Evolutionary conservation across 306 rosid species (phyloP).

Genomic region (Vigna angularis): DNA sequence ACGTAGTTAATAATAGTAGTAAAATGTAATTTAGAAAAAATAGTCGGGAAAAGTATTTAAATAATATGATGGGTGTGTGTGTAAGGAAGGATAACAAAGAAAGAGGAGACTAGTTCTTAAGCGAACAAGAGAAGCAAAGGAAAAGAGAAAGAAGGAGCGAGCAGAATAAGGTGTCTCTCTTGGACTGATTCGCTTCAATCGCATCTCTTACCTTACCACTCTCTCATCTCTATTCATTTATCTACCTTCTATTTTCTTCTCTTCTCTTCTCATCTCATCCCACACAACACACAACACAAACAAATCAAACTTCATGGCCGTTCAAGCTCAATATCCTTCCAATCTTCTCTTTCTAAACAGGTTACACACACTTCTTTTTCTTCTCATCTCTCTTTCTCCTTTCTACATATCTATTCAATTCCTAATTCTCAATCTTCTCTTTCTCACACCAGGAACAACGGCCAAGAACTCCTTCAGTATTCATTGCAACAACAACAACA

Average conservation of each 20-base stretch:
- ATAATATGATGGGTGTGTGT: neutral
- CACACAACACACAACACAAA: neutral
- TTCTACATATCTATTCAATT: neutral
- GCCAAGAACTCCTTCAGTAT: slow-evolving; percentile 70
- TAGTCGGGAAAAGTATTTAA: slow-evolving; percentile 37
- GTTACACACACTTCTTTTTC: slow-evolving; percentile 41
- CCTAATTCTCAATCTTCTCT: neutral
- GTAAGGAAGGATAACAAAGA: slow-evolving; percentile 43
- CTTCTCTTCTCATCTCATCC: too few relatives aligned
- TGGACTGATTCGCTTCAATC: slow-evolving; percentile 80
- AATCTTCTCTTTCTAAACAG: slow-evolving; percentile 80
- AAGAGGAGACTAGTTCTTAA: slow-evolving; percentile 49
- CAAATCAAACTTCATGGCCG: slow-evolving; percentile 62
- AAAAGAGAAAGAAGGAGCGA: slow-evolving; percentile 32
- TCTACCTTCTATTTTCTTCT: neutral
- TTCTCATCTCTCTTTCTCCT: slow-evolving; percentile 10
- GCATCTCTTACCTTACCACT: slow-evolving; percentile 11
- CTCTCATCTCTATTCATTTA: neutral
- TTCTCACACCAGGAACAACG: slow-evolving; percentile 60
- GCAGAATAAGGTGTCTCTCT: slow-evolving; percentile 74
- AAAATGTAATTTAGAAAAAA: neutral
- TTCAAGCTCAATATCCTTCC: slow-evolving; percentile 97
- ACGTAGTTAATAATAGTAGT: slow-evolving; percentile 16
- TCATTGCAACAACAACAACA: slow-evolving; percentile 51
- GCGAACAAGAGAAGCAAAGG: slow-evolving; percentile 44